A percentile compares a stretch with the other conserved stretches of the same genome.
Conservation (phyloP, 2,329 filamentous ascomycete species). For the Ophiostoma sp. region DNA sequence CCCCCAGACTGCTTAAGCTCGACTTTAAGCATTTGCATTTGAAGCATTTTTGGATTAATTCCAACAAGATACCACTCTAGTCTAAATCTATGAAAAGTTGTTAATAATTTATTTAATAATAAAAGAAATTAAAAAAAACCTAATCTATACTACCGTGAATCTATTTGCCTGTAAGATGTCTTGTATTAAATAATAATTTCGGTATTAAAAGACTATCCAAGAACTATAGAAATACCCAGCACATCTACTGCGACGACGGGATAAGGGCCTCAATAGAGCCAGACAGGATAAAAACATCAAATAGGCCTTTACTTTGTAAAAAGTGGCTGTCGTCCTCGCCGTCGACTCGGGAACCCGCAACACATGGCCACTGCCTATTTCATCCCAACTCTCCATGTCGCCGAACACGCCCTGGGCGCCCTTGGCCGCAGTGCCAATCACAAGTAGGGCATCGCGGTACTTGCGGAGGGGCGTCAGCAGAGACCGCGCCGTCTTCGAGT, state of each 20-base stretch:
- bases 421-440: background rate
- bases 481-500: background rate
- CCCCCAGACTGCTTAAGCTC: background rate
- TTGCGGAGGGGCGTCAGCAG: background rate
- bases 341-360: background rate
- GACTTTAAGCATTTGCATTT: background rate
- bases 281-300: background rate
- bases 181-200: no score
- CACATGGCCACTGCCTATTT: background rate
- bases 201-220: no score
- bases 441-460: background rate
- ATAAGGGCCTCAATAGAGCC: background rate
- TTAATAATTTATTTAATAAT: no score
- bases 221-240: no score
- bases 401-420: background rate
- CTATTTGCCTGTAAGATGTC: no score
- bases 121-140: background rate
- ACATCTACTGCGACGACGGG: background rate
- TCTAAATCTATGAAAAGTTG: no score
- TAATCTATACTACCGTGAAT: background rate
- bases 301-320: background rate
- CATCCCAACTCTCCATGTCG: background rate
- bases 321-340: background rate
- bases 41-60: background rate
- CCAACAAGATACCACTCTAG: background rate